Evolutionary conservation across 331 rosid species (phyloP).

Genomic region (Rosa hybrid): DNA sequence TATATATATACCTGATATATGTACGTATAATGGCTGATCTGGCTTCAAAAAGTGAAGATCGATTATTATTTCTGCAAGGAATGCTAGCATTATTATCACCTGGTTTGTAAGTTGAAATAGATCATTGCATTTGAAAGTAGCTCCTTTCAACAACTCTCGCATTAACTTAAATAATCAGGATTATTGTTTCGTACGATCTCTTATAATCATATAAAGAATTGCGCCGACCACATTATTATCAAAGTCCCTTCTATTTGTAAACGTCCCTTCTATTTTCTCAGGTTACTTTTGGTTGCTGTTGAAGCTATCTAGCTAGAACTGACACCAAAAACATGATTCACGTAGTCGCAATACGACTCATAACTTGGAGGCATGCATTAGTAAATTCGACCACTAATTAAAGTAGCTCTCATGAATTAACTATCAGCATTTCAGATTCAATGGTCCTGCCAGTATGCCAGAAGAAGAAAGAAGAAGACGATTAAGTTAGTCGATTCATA

Average conservation of each 20-base stretch:
- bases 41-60: constrained; percentile 13
- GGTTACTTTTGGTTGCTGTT: background rate
- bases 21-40: background rate
- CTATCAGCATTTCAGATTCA: background rate
- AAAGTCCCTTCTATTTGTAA: background rate
- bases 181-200: background rate
- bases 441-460: background rate
- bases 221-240: background rate
- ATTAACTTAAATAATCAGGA: constrained; percentile 3
- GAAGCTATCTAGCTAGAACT: background rate
- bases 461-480: background rate
- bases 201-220: background rate
- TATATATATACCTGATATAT: background rate
- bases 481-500: background rate
- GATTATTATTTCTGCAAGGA: background rate
- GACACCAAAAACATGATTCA: constrained; percentile 19
- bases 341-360: background rate
- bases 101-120: constrained; percentile 4
- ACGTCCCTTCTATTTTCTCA: background rate
- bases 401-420: background rate
- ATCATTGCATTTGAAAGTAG: background rate
- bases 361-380: background rate
- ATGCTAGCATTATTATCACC: background rate
- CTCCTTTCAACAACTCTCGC: constrained; percentile 1
- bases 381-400: background rate